A percentile compares a stretch with the other conserved stretches of the same genome.
Evolutionary conservation across 2,329 filamentous ascomycete genomes (phyloP).

Genomic region (Trichophyton mentagrophytes): DNA sequence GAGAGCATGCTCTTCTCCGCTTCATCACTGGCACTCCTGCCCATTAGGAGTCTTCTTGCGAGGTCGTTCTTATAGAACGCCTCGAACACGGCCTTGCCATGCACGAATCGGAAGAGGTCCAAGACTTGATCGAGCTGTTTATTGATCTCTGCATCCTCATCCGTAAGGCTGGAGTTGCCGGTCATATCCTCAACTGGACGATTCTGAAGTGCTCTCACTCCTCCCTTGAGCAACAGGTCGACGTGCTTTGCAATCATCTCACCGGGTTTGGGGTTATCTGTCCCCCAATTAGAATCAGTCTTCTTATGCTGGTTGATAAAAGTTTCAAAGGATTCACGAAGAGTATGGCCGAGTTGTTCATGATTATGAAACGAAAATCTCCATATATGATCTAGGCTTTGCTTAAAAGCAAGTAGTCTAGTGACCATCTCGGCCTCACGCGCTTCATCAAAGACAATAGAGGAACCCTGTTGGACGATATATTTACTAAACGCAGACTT

Average conservation of each 20-base stretch:
- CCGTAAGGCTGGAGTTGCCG: slow-evolving; percentile 52
- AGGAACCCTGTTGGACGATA: slow-evolving; percentile 60
- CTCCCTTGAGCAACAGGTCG: slow-evolving; percentile 74
- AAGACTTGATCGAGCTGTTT: slow-evolving; percentile 83
- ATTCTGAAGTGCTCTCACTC: slow-evolving; percentile 67
- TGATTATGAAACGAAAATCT: slow-evolving; percentile 64
- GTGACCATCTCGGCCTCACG: slow-evolving; percentile 76
- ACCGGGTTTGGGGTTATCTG: slow-evolving; percentile 82
- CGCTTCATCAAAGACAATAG: slow-evolving; percentile 67
- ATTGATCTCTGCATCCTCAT: slow-evolving; percentile 86
- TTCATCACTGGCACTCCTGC: slow-evolving; percentile 82
- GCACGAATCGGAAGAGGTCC: slow-evolving; percentile 90
- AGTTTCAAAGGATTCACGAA: slow-evolving; percentile 72
- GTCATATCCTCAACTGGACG: slow-evolving; percentile 44
- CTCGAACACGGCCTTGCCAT: slow-evolving; percentile 95
- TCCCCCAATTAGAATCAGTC: slow-evolving; percentile 57
- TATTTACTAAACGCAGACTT: slow-evolving; percentile 64
- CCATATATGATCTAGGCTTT: slow-evolving; percentile 63
- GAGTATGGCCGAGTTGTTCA: slow-evolving; percentile 60
- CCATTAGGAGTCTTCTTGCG: slow-evolving; percentile 78
- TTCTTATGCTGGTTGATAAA: slow-evolving; percentile 87
- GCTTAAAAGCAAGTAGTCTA: slow-evolving; percentile 67
- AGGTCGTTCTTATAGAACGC: slow-evolving; percentile 99
- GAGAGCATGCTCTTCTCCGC: slow-evolving; percentile 92
- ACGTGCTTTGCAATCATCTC: slow-evolving; percentile 99